Evolutionary conservation across 768 basidiomycete genomes (phyloP).

Genomic region (Lactarius evosmus): DNA sequence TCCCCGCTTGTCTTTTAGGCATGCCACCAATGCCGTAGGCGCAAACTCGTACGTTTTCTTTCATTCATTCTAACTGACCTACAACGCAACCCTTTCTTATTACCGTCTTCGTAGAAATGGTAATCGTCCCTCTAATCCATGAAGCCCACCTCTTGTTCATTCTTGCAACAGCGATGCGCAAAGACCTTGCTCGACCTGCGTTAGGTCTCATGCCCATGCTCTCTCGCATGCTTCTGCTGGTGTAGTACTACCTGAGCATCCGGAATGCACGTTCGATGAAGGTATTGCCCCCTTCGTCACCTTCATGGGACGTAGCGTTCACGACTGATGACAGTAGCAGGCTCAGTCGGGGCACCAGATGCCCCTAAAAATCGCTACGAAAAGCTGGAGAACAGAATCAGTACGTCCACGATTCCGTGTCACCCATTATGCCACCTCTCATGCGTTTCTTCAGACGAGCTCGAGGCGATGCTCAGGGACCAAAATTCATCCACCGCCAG

Average conservation of each 20-base stretch:
- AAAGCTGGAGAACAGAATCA: slow-evolving; percentile 62
- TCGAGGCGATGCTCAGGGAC: slow-evolving; percentile 58
- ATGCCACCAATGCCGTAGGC: slow-evolving; percentile 61
- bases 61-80: slow-evolving; percentile 3
- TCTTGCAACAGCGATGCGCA: slow-evolving; percentile 57
- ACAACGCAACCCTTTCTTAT: slow-evolving; percentile 1
- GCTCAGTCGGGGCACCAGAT: slow-evolving; percentile 39
- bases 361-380: slow-evolving; percentile 61
- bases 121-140: slow-evolving; percentile 9
- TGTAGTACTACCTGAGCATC: slow-evolving; percentile 48
- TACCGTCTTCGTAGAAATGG: slow-evolving; percentile 31
- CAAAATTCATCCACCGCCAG: slow-evolving; percentile 1
- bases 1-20: slow-evolving; percentile 30
- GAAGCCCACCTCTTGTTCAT: background rate
- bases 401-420: slow-evolving; percentile 41
- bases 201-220: slow-evolving; percentile 71
- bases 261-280: slow-evolving; percentile 79
- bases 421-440: slow-evolving; percentile 8
- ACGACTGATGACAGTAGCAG: slow-evolving; percentile 35
- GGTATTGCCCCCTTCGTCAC: slow-evolving; percentile 34
- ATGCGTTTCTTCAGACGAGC: slow-evolving; percentile 49
- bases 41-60: slow-evolving; percentile 59
- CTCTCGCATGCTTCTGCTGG: slow-evolving; percentile 59
- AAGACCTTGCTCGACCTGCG: slow-evolving; percentile 73
- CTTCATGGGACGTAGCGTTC: slow-evolving; percentile 6